These are phyloP conservation scores for Hymenoscyphus salicellus DNA, from an alignment of 2,329 filamentous ascomycete species.

Conservation along the genomic window DNA sequence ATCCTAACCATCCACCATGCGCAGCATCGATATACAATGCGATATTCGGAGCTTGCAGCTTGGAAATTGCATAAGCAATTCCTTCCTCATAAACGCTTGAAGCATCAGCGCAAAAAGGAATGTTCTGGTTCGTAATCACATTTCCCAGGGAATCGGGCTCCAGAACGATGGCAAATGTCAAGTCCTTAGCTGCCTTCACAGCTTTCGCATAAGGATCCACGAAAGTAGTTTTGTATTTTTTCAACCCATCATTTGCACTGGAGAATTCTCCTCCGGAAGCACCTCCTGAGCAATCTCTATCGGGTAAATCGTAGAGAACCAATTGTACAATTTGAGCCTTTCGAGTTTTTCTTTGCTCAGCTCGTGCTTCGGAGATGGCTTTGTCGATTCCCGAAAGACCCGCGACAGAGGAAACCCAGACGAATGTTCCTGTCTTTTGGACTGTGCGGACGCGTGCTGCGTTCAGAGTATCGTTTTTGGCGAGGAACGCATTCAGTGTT, in stretches of 20 bases:
- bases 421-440: conserved; percentile 43
- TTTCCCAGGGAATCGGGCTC: conserved; percentile 41
- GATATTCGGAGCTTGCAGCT: conserved; percentile 40
- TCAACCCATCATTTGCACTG: conserved; percentile 38
- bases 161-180: conserved; percentile 44
- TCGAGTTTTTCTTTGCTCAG: conserved; percentile 37
- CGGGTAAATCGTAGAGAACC: conserved; percentile 46
- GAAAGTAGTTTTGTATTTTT: conserved; percentile 42
- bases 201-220: conserved; percentile 41
- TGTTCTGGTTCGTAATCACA: background rate
- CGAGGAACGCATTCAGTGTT: conserved; percentile 39
- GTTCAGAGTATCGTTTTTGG: conserved; percentile 39
- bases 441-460: conserved; percentile 40
- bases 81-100: conserved; percentile 29
- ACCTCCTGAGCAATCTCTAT: conserved; percentile 37
- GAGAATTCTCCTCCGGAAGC: conserved; percentile 40
- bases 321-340: conserved; percentile 39
- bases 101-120: background rate
- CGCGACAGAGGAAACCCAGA: conserved; percentile 41
- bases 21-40: conserved; percentile 44
- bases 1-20: conserved; percentile 45
- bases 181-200: conserved; percentile 38
- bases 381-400: conserved; percentile 34
- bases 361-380: conserved; percentile 41
- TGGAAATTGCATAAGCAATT: conserved; percentile 42